These are phyloP conservation scores for Blastomyces emzantsi DNA, from an alignment of 2,329 filamentous ascomycete species.

Conservation along the genomic window DNA sequence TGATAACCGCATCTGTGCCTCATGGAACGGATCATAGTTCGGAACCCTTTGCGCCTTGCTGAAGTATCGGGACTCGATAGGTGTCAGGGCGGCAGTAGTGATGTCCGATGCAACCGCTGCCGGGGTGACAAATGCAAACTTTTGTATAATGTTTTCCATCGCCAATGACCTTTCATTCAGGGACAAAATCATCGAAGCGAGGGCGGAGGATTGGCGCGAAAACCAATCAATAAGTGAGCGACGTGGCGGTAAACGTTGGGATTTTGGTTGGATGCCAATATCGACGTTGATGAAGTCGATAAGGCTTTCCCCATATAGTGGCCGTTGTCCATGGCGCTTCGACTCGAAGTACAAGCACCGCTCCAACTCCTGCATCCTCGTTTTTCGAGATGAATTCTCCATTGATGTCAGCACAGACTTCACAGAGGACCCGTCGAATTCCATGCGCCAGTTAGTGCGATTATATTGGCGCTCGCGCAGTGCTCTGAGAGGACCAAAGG, in stretches of 20 bases:
- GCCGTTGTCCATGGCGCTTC: conserved; percentile 67
- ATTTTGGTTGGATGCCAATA: conserved; percentile 49
- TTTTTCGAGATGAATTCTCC: conserved; percentile 60
- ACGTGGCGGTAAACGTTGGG: conserved; percentile 52
- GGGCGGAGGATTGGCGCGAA: conserved; percentile 53
- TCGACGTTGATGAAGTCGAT: conserved; percentile 64
- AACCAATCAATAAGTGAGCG: conserved; percentile 64
- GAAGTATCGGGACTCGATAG: conserved; percentile 45
- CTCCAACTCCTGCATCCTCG: conserved; percentile 67
- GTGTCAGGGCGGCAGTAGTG: conserved; percentile 57
- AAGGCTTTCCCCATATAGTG: conserved; percentile 73
- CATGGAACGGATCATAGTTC: conserved; percentile 75
- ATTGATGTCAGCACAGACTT: conserved; percentile 62
- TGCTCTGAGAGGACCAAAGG: conserved; percentile 59
- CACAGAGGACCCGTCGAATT: conserved; percentile 57
- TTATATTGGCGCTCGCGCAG: conserved; percentile 62
- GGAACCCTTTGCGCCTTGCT: conserved; percentile 43
- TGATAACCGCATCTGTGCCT: conserved; percentile 80
- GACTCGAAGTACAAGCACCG: conserved; percentile 73
- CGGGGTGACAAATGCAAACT: conserved; percentile 89
- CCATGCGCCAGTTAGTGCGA: conserved; percentile 46
- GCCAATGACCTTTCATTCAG: conserved; percentile 62
- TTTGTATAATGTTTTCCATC: conserved; percentile 67
- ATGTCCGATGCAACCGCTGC: conserved; percentile 76
- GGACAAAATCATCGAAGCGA: conserved; percentile 57